Evolutionary conservation across 2,329 filamentous ascomycete species (phyloP).

Genomic region (Paecilomyces sp.): DNA sequence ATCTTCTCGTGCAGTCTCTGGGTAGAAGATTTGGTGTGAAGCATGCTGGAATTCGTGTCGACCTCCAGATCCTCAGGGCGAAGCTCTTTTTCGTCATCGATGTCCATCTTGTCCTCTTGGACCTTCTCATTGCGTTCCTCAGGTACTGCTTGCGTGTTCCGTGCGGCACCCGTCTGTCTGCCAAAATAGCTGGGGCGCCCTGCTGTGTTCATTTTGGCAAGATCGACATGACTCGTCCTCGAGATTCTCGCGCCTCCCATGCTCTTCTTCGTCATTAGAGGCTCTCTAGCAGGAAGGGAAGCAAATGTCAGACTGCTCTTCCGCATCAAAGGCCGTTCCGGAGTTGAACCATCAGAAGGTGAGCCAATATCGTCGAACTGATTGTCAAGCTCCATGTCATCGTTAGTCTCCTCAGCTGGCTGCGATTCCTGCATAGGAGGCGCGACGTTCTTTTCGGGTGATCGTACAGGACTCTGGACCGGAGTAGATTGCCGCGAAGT

Average conservation of each 20-base stretch:
- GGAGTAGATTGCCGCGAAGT: constrained; percentile 5
- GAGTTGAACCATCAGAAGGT: constrained; percentile 41
- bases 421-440: constrained; percentile 5
- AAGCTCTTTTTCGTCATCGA: constrained; percentile 51
- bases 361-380: constrained; percentile 40
- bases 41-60: constrained; percentile 45
- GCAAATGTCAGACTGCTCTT: constrained; percentile 97
- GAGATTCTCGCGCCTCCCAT: constrained; percentile 63
- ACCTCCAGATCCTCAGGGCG: constrained; percentile 42
- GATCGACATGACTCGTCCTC: constrained; percentile 71
- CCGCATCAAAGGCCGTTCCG: constrained; percentile 61
- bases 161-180: constrained; percentile 59
- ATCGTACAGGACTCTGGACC: constrained; percentile 6
- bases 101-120: constrained; percentile 39
- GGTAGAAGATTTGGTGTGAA: constrained; percentile 84
- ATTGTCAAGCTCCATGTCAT: constrained; percentile 26
- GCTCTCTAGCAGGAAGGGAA: constrained; percentile 83
- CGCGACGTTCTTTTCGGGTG: constrained; percentile 10
- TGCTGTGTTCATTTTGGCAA: constrained; percentile 33
- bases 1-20: constrained; percentile 91
- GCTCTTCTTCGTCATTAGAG: constrained; percentile 75
- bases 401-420: constrained; percentile 15
- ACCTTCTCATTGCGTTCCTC: constrained; percentile 34
- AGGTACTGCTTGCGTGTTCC: constrained; percentile 23
- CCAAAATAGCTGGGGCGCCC: constrained; percentile 67